Evolutionary conservation across 176 grass and related monocot species (phyloP).

Genomic region (Olyra latifolia): DNA sequence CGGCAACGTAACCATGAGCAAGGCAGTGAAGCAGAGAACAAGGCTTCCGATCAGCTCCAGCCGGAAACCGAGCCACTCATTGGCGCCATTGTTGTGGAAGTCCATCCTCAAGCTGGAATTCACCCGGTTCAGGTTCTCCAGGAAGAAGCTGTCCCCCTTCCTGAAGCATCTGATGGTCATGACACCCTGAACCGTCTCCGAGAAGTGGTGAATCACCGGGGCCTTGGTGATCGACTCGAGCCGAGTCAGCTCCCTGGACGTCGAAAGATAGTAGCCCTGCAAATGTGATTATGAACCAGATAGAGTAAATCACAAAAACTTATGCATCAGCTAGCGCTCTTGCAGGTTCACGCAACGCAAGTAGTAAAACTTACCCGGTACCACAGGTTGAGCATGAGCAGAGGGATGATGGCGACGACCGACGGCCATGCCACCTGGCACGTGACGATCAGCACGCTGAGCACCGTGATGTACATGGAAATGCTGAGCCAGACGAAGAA

Average conservation of each 20-base stretch:
- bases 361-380: slow-evolving; percentile 62
- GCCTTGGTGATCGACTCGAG: slow-evolving; percentile 98
- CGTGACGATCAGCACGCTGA: slow-evolving; percentile 63
- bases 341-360: neutral
- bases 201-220: slow-evolving; percentile 98
- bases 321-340: too few relatives aligned
- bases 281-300: neutral
- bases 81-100: slow-evolving; percentile 96
- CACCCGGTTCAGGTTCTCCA: slow-evolving; percentile 77
- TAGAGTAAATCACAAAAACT: neutral
- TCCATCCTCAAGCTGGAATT: slow-evolving; percentile 96
- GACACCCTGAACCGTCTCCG: slow-evolving; percentile 91
- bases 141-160: slow-evolving; percentile 63
- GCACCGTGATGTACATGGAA: slow-evolving; percentile 83
- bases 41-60: slow-evolving; percentile 81
- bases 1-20: slow-evolving; percentile 92
- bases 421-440: slow-evolving; percentile 95
- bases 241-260: slow-evolving; percentile 89
- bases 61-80: slow-evolving; percentile 93
- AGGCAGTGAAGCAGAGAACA: slow-evolving; percentile 78
- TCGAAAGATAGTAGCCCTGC: slow-evolving; percentile 79
- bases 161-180: slow-evolving; percentile 92
- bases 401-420: slow-evolving; percentile 64
- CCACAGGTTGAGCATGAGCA: slow-evolving; percentile 81
- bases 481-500: slow-evolving; percentile 78